Evolutionary conservation across 441 rosid species (phyloP), one percentile per base, ranked within the genome.

Genomic region (Lepidium campestre): DNA sequence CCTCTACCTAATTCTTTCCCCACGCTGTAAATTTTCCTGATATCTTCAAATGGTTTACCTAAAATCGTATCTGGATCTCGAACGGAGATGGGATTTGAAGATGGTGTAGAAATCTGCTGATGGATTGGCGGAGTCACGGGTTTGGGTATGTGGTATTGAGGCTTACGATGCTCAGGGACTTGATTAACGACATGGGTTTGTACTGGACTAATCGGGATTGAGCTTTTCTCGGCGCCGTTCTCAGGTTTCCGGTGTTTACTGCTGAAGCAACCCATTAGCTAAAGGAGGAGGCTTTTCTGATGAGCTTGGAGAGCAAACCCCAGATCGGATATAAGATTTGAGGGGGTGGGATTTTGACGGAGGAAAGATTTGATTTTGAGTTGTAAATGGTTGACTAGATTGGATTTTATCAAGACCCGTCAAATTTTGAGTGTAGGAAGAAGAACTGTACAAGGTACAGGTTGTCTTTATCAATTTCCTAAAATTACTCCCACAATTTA

Each of bases 181-280:
- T 63, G 69, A 54, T 42, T 14, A 22, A 17, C 48, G 57, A 57
- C 67, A 19, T 72, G 78, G 71, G 57, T 50, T 53, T 70, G 79
- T 5, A 56, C 47, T 10, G 69, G 50, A 49, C 68, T 65, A 19
- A 49, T 58, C 71, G 77, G 77, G 60, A 10, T 46, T 37, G 72
- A 14, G 15, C 10, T 65, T 34, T 75, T 55, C 61, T 71, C 25
- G 65, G 70, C 29, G 29, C 74, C 76, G 55, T 70, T 39, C 27
- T 57, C 35, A 57, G 62, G 29, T 9, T 25, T 57, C 36, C n/a
- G 62, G 62, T 40, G 62, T 57, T 57, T 57, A 57, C 62, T 57
- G 34, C 14, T 57, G 48, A 57, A 57, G 2, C 62, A 57, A 39
- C 62, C 62, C 62, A 57, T 57, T 3, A 5, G 34, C 64, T 36